These are phyloP conservation scores for Samsoniella hepiali DNA, from an alignment of 2,329 filamentous ascomycete genomes.

Conservation along the genomic window DNA sequence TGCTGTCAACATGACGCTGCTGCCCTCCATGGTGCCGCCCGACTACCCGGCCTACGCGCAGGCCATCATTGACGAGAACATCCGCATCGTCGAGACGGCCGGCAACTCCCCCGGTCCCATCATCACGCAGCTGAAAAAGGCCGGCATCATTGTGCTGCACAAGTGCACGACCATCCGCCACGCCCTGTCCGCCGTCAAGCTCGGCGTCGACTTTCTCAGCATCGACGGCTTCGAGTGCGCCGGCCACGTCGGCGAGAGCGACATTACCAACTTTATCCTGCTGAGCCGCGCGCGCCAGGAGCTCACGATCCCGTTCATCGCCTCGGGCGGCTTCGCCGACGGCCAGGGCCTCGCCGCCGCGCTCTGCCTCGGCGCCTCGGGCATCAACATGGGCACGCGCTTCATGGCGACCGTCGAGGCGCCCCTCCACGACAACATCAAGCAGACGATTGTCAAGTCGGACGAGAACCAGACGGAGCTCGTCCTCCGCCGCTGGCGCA, in stretches of 20 bases:
- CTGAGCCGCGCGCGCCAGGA: constrained; percentile 80
- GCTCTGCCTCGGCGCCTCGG: constrained; percentile 82
- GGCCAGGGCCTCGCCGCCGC: constrained; percentile 90
- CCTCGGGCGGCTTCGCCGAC: constrained; percentile 92
- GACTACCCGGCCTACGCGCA: constrained; percentile 91
- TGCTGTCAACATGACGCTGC: constrained; percentile 90
- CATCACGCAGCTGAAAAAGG: constrained; percentile 82
- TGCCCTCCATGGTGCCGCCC: constrained; percentile 83
- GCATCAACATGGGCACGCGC: constrained; percentile 97
- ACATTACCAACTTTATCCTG: constrained; percentile 88
- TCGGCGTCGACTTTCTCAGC: constrained; percentile 93
- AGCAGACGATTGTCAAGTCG: constrained; percentile 83
- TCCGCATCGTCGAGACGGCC: constrained; percentile 88
- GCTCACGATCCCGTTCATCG: constrained; percentile 86
- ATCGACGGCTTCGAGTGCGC: constrained; percentile 99
- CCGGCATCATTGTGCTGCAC: constrained; percentile 77
- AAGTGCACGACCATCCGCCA: constrained; percentile 98
- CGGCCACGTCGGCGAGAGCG: constrained; percentile 80
- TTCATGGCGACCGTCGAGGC: constrained; percentile 97
- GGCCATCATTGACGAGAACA: constrained; percentile 88
- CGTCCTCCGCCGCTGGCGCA: constrained; percentile 85
- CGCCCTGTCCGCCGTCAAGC: constrained; percentile 84
- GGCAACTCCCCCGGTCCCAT: constrained; percentile 86
- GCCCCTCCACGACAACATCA: constrained; percentile 90
- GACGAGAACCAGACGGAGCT: constrained; percentile 89